Evolutionary conservation across 768 basidiomycete genomes (phyloP), one percentile per base, ranked within the genome.

Genomic region (Hemileccinum rubropunctum): DNA sequence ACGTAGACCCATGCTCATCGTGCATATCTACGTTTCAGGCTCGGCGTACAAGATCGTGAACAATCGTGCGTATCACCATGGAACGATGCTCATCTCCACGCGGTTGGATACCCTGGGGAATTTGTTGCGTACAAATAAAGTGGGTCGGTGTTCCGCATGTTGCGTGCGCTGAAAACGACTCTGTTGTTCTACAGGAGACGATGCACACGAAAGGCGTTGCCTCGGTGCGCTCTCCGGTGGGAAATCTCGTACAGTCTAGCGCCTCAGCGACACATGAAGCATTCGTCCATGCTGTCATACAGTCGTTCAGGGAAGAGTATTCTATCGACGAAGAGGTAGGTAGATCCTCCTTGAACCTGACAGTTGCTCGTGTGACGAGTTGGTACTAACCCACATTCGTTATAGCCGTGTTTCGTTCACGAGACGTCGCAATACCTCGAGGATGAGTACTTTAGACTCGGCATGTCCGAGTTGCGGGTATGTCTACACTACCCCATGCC

Each of bases 21-120:
- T 38, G 60, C 13, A 49, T 58, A 50, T 50, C 51, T 65, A 98
- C 92, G 86, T 98, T 53, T 98, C 95, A 41, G 97, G 97, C 36
- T 98, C 94, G 9, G 97, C 97, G 11, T 99, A 97, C 73, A 98
- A 97, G 71, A 90, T 99, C 48, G 86, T 88, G 38, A 88, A 83
- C 58, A 82, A 83, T 45, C 77, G 97, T 26, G 93, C 94, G 7
- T 98, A 98, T 70, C 95, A 98, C 59, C 97, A 99, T 59, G 97
- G 97, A 0, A 99, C 97, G 14, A 99, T 99, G 97, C 80, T 99
- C 23, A 88, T 98, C 18, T 86, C 90, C 8, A 92, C 93, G 3
- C 71, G 77, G 40, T 76, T 98, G 26, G 73, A 78, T 30, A 76
- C 80, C 6, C 72, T 99, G 8, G 87, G 90, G 0, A 80, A 87